A percentile compares a stretch with the other conserved stretches of the same genome.
Evolutionary conservation across 176 grass and related monocot species (phyloP).

Genomic region (Hsuehochloa calcarea): DNA sequence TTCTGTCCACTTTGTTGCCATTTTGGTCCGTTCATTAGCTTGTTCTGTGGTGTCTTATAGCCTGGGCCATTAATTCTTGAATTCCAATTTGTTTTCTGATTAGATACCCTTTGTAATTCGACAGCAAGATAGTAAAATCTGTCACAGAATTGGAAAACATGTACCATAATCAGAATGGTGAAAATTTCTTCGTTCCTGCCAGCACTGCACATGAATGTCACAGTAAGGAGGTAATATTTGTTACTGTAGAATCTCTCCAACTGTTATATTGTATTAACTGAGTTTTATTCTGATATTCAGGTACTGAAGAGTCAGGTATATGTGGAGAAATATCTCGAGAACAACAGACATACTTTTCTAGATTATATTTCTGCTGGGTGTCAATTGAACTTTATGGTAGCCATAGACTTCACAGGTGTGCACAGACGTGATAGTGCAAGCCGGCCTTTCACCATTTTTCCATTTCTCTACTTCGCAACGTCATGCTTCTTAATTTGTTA

Average conservation of each 20-base stretch:
- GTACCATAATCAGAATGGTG: constrained; percentile 55
- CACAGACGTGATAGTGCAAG: constrained; percentile 11
- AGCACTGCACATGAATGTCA: constrained; percentile 61
- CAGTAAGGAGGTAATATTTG: constrained; percentile 77
- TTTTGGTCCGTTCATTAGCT: constrained; percentile 15
- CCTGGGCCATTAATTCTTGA: constrained; percentile 31
- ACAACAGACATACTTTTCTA: constrained; percentile 76
- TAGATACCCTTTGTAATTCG: constrained; percentile 54
- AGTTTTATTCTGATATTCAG: constrained; percentile 45
- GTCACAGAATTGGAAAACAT: constrained; percentile 81
- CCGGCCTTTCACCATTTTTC: constrained; percentile 29
- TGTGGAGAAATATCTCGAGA: constrained; percentile 78
- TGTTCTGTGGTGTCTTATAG: constrained; percentile 37
- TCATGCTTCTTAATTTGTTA: constrained; percentile 24
- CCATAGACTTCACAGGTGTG: constrained; percentile 96
- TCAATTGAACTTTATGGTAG: constrained; percentile 93
- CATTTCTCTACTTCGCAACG: not conserved
- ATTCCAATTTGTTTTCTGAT: constrained; percentile 57
- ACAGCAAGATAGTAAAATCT: constrained; percentile 96
- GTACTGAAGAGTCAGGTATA: constrained; percentile 81
- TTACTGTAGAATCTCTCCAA: constrained; percentile 22
- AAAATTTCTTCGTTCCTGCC: constrained; percentile 76
- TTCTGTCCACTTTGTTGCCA: not conserved
- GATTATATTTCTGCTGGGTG: constrained; percentile 89
- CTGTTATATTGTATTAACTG: not conserved